A percentile compares a stretch with the other conserved stretches of the same genome.
phyloP scores from a whole-genome alignment of 345 rosid species.

The Angophora floribunda region DNA sequence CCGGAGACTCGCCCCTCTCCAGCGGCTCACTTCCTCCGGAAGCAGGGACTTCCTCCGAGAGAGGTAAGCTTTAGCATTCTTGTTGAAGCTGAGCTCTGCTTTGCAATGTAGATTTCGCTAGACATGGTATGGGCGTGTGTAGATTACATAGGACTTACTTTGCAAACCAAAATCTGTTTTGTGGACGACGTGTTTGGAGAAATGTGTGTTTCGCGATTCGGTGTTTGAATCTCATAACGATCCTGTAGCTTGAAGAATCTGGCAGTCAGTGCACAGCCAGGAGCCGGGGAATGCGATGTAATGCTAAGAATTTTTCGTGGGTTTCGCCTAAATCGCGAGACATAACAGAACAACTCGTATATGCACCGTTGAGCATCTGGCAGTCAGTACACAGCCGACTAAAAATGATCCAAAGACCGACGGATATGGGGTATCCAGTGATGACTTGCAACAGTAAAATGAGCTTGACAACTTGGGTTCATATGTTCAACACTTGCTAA shows the following conservation, averaged over 20 bases:
- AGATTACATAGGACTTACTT: background rate
- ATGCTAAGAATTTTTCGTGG: background rate
- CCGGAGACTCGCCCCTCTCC: background rate
- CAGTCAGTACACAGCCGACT: background rate
- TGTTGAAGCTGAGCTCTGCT: background rate
- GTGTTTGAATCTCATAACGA: background rate
- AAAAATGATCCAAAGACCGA: background rate
- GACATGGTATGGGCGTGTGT: background rate
- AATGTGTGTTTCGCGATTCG: background rate
- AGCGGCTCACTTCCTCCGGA: background rate
- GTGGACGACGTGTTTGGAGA: background rate
- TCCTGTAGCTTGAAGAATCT: background rate
- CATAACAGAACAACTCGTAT: background rate
- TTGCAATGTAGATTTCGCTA: background rate
- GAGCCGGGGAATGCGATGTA: background rate
- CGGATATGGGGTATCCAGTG: background rate
- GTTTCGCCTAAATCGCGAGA: background rate
- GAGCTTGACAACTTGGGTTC: background rate
- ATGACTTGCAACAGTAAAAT: background rate
- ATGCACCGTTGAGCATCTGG: background rate
- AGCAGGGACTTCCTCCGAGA: background rate
- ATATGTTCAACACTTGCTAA: background rate
- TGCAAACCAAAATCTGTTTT: background rate
- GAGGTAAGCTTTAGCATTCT: background rate
- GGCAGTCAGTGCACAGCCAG: background rate